These are phyloP conservation scores for Nepenthes mirabilis DNA, from an alignment of 148 eudicot genomes.

Conservation along the genomic window DNA sequence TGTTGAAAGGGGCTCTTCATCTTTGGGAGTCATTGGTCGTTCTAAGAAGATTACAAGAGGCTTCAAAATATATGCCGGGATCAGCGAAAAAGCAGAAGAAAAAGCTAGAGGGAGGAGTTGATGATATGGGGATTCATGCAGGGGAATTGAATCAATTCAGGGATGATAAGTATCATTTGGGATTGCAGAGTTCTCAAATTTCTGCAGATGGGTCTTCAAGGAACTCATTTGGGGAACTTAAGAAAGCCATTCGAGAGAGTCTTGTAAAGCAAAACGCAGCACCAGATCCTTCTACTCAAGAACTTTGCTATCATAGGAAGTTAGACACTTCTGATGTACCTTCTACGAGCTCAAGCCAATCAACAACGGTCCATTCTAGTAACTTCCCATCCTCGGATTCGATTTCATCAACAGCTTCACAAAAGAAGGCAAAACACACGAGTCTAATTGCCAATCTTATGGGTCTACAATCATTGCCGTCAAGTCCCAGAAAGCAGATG, in stretches of 20 bases:
- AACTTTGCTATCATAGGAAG: conserved; percentile 7
- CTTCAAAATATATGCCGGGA: conserved; percentile 25
- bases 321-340: conserved; percentile 16
- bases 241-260: conserved; percentile 31
- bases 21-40: conserved; percentile 60
- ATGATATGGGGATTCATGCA: conserved; percentile 16
- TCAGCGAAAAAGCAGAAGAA: conserved; percentile 35
- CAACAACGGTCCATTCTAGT: conserved; percentile 17
- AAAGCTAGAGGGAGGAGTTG: conserved; percentile 15
- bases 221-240: conserved; percentile 36
- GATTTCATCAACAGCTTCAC: conserved; percentile 18
- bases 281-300: conserved; percentile 8
- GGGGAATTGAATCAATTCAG: conserved; percentile 16
- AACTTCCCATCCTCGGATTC: conserved; percentile 22
- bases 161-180: conserved; percentile 12
- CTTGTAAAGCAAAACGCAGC: conserved; percentile 33
- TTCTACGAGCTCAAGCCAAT: conserved; percentile 44
- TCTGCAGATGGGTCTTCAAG: conserved; percentile 31
- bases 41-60: conserved; percentile 54
- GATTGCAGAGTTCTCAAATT: conserved; percentile 13
- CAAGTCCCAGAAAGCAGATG: conserved; percentile 8
- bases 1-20: conserved; percentile 69
- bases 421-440: conserved; percentile 20
- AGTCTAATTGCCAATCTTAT: conserved; percentile 49
- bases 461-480: conserved; percentile 31